Base-by-base conservation (phyloP, 1,284 basidiomycete genomes). In the Ceratobasidium sp. region DNA sequence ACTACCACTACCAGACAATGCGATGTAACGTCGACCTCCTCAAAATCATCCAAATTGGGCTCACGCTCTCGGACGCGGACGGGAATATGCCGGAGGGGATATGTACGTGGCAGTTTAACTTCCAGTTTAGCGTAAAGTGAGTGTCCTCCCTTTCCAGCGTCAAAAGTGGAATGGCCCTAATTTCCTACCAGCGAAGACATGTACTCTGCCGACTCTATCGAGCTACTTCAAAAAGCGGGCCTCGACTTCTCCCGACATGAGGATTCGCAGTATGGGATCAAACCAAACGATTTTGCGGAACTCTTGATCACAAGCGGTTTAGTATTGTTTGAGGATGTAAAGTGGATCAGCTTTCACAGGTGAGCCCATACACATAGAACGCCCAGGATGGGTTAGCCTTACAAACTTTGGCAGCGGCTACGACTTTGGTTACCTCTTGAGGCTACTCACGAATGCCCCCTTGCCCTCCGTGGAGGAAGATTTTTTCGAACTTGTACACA, bases 1-100 rank as follows among this genome's bases (percentile, higher is more conserved):
- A 99, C 86, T 99, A 99, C 83, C 97, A 99, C 86, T 99, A 98
- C 86, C 97, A 99, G 86, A 99, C 98, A 4, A 96, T 99, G 93
- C 92, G 97, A 80, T 97, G 95, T 87, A 99, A 99, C 85, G 98
- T 99, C 82, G 97, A 99, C 88, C 88, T 99, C 76, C 90, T 99
- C 82, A 96, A 96, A 87, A 96, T 99, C 85, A 98, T 99, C 77
- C 97, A 99, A 87, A 91, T 99, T 78, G 97, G 97, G 8, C 90
- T 99, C 81, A 98, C 97, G 1, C 87, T 99, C 52, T 94, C 95
- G 69, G 96, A 99, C 84, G 96, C 96, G 84, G 90, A 98, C 44
- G 97, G 97, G 7, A 93, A 96, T 82, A 91, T 93, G 78, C 95
- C 97, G 10, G 91, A 92, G 79, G 96, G 97, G 73, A 90, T 93